These are phyloP conservation scores for Starmerella bombi DNA, from an alignment of 805 yeast species.

Conservation along the genomic window DNA sequence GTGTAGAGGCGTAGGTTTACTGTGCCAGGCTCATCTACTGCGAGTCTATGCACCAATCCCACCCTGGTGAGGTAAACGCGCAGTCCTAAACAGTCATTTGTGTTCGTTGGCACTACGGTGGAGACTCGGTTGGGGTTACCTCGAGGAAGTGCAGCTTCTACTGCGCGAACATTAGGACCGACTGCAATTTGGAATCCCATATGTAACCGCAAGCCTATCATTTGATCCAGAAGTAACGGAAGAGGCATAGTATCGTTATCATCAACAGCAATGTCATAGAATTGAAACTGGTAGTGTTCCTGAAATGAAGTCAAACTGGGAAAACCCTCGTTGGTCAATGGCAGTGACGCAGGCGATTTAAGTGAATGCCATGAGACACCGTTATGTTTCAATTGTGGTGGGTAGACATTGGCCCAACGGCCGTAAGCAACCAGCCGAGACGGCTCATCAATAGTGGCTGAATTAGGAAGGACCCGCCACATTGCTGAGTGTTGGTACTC, in stretches of 20 bases:
- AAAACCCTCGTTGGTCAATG: constrained; percentile 64
- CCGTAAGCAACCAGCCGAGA: constrained; percentile 52
- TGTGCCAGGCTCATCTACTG: constrained; percentile 56
- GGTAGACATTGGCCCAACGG: constrained; percentile 86
- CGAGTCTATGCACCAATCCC: constrained; percentile 74
- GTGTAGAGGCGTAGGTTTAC: constrained; percentile 67
- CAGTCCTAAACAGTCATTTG: constrained; percentile 36
- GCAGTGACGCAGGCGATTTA: constrained; percentile 86
- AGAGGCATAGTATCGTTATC: constrained; percentile 14
- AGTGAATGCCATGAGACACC: constrained; percentile 86
- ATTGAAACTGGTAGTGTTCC: constrained; percentile 60
- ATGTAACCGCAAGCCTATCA: constrained; percentile 70
- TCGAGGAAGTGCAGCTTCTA: constrained; percentile 48
- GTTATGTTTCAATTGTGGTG: constrained; percentile 50
- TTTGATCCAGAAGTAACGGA: constrained; percentile 59
- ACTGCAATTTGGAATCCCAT: constrained; percentile 85
- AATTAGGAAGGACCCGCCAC: constrained; percentile 62
- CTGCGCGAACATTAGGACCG: constrained; percentile 50
- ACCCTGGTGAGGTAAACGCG: constrained; percentile 64
- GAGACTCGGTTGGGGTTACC: constrained; percentile 43
- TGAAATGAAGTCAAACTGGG: constrained; percentile 60
- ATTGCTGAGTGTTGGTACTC: constrained; percentile 21
- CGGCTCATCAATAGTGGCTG: constrained; percentile 42
- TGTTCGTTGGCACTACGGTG: constrained; percentile 40
- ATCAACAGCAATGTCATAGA: constrained; percentile 40